These are phyloP conservation scores for Tilletiopsis washingtonensis DNA, from an alignment of 1,284 basidiomycete genomes.

Conservation along the genomic window DNA sequence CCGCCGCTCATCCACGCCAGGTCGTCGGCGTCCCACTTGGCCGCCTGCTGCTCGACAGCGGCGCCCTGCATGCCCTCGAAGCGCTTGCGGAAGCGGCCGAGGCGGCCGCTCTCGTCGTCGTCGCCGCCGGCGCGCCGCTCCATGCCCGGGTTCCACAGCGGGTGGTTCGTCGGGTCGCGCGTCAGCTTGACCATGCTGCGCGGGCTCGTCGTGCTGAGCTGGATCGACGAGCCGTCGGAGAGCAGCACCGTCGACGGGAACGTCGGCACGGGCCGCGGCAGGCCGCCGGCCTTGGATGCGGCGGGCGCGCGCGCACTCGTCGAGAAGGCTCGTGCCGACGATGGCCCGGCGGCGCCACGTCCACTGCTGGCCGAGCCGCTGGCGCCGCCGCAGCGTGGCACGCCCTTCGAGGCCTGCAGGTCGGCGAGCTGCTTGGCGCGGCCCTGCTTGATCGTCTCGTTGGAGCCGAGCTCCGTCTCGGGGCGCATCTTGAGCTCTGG, in stretches of 20 bases:
- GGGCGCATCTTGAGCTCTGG: constrained; percentile 35
- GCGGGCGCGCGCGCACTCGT: constrained; percentile 6
- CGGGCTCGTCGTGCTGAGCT: constrained; percentile 41
- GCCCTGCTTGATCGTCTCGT: constrained; percentile 39
- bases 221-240: constrained; percentile 44
- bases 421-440: constrained; percentile 28
- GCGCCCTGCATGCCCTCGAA: constrained; percentile 24
- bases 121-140: constrained; percentile 20
- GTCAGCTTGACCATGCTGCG: constrained; percentile 29
- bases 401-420: constrained; percentile 27
- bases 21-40: constrained; percentile 42
- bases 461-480: constrained; percentile 43
- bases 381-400: constrained; percentile 6
- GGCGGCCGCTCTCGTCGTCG: constrained; percentile 40
- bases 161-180: constrained; percentile 43
- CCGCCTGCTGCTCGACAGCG: constrained; percentile 5
- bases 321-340: constrained; percentile 13
- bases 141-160: constrained; percentile 40
- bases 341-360: not conserved
- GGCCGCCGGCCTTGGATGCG: constrained; percentile 1
- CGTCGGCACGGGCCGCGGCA: constrained; percentile 39
- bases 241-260: constrained; percentile 37
- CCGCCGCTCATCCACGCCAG: constrained; percentile 46
- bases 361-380: not conserved
- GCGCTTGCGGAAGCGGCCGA: constrained; percentile 39